Evolutionary conservation across 495 filamentous ascomycete species (phyloP).

Genomic region (Aspergillus ellipticus): DNA sequence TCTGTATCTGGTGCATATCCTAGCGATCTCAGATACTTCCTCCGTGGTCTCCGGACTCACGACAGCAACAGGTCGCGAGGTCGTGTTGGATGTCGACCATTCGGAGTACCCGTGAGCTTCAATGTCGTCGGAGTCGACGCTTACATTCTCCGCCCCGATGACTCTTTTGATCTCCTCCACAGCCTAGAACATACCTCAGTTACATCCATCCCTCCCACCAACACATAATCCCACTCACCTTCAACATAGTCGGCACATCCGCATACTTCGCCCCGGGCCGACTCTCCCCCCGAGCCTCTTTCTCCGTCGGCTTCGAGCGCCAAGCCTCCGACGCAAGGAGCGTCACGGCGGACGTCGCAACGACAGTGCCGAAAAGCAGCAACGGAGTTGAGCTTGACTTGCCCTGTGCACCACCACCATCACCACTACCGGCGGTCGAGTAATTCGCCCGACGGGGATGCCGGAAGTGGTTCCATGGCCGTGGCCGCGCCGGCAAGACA

Average conservation of each 20-base stretch:
- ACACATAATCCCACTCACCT: slow-evolving; percentile 5
- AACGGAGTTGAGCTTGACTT: neutral
- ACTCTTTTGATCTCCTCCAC: slow-evolving; percentile 49
- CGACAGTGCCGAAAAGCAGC: neutral
- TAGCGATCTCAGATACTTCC: slow-evolving; percentile 67
- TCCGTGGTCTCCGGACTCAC: slow-evolving; percentile 67
- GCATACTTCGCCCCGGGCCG: neutral
- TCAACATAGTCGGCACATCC: slow-evolving; percentile 8
- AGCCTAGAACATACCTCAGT: slow-evolving; percentile 4
- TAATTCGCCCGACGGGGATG: neutral
- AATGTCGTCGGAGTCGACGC: slow-evolving; percentile 71
- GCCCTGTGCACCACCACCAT: too few relatives aligned
- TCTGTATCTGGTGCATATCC: slow-evolving; percentile 67
- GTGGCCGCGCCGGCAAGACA: neutral
- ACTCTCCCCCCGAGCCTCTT: neutral
- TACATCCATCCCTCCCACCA: too few relatives aligned
- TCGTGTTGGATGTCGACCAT: slow-evolving; percentile 73
- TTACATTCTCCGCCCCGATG: slow-evolving; percentile 65
- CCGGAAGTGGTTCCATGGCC: neutral
- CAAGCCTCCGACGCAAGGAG: neutral
- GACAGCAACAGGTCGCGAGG: slow-evolving; percentile 65
- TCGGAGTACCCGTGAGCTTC: slow-evolving; percentile 73
- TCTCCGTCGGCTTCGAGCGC: neutral
- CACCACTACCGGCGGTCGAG: too few relatives aligned
- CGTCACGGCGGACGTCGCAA: neutral